Evolutionary conservation across 2,329 filamentous ascomycete genomes (phyloP), one percentile per base, ranked within the genome.

Genomic region (Exophiala sp.): DNA sequence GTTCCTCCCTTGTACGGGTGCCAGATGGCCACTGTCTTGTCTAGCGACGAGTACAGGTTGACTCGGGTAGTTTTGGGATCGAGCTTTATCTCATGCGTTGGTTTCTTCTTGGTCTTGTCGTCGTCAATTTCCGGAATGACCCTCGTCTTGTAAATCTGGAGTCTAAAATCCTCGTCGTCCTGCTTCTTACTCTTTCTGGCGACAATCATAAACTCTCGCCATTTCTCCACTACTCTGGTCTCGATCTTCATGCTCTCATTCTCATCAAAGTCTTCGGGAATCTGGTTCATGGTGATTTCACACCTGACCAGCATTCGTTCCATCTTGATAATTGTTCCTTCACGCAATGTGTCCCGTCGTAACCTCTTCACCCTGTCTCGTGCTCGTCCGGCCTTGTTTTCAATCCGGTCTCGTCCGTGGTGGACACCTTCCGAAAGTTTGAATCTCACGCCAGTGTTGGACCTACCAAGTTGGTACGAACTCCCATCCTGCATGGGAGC

Each of bases 281-380:
- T 66, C n/a, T 67, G 69, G 55, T 75, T 72, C 34, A 70, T 60
- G 5, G 70, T 74, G 34, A 71, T 70, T 58, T 83, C 82, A 19
- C 83, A 73, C 18, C 79, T 73, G 16, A 85, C 76, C 18, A 85
- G 73, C 82, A 85, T 85, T 52, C 77, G 79, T 61, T 84, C 81
- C 65, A 82, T 81, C 64, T 83, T 83, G 50, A 85, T 69, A 44
- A 85, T 78, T 53, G 82, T 75, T 3, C 82, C 82, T 57, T 81
- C 75, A 45, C 71, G 67, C 19, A 71, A 62, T 19, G 73, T 66
- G 23, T 63, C 64, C 43, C 68, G 64, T 41, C 62, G 64, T 7
- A 66, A 62, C 35, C 64, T 60, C 45, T 63, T 66, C 18, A 71
- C 65, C 38, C 58, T 65, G 37, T 59, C 63, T 49, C 65, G 65